Evolutionary conservation across 768 basidiomycete genomes (phyloP).

Genomic region (Podaxis pistillaris): DNA sequence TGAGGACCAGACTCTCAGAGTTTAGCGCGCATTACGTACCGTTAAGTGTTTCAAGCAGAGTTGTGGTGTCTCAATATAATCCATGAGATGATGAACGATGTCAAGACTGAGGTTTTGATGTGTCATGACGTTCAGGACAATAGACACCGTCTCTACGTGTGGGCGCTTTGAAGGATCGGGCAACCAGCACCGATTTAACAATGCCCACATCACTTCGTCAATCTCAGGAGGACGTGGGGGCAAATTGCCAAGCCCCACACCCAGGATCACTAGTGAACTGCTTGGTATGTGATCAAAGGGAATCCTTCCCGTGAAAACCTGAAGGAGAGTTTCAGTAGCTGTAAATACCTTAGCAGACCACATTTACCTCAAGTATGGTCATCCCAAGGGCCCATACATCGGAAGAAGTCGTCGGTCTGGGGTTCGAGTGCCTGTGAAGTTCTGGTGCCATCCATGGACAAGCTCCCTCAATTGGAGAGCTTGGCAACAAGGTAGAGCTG

Average conservation of each 20-base stretch:
- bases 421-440: constrained; percentile 18
- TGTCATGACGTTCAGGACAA: not conserved
- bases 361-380: constrained; percentile 31
- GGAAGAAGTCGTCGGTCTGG: constrained; percentile 17
- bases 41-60: no score
- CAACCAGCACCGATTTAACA: constrained; percentile 12
- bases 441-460: constrained; percentile 39
- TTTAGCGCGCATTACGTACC: not conserved
- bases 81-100: not conserved
- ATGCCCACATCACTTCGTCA: constrained; percentile 2
- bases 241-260: constrained; percentile 1
- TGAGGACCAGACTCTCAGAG: no score
- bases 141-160: not conserved
- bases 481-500: constrained; percentile 32
- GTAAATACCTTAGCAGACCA: not conserved
- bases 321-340: not conserved
- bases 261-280: constrained; percentile 7
- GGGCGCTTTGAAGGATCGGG: constrained; percentile 2
- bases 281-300: constrained; percentile 15
- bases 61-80: not conserved
- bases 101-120: not conserved
- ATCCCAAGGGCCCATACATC: constrained; percentile 39
- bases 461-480: constrained; percentile 28
- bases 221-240: constrained; percentile 14
- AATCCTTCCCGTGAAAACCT: constrained; percentile 16